Evolutionary conservation across 2,329 filamentous ascomycete species (phyloP).

Genomic region (Fusarium cicatricum): DNA sequence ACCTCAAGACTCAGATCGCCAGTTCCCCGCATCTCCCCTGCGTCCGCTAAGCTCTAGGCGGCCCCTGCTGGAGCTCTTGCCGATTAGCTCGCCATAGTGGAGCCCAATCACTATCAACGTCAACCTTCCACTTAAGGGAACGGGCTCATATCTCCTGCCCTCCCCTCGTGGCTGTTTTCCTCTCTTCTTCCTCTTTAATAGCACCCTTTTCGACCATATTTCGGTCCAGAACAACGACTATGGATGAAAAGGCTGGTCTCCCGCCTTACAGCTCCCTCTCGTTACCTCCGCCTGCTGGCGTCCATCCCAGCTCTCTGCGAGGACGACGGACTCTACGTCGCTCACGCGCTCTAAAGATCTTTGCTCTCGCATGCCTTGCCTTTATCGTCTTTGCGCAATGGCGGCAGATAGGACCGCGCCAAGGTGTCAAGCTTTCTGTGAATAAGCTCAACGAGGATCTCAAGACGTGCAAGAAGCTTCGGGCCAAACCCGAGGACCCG

Average conservation of each 20-base stretch:
- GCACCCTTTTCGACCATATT: constrained; percentile 1
- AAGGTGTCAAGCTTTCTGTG: constrained; percentile 55
- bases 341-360: constrained; percentile 53
- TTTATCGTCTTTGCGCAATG: constrained; percentile 62
- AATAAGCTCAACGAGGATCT: constrained; percentile 63
- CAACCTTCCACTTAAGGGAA: too few relatives aligned
- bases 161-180: constrained; percentile 6
- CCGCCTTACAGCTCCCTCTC: constrained; percentile 55
- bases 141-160: constrained; percentile 30
- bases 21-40: not conserved
- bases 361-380: constrained; percentile 56
- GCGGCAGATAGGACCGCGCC: constrained; percentile 49
- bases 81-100: constrained; percentile 30
- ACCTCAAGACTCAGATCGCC: too few relatives aligned
- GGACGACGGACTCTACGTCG: constrained; percentile 49
- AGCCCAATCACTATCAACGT: constrained; percentile 21
- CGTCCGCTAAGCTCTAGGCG: not conserved
- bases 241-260: constrained; percentile 54
- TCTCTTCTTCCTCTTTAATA: not conserved
- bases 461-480: constrained; percentile 63
- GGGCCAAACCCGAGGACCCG: constrained; percentile 62
- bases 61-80: constrained; percentile 12
- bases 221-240: constrained; percentile 15
- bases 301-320: constrained; percentile 26
- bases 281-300: constrained; percentile 33